Evolutionary conservation across 1,284 basidiomycete species (phyloP), one percentile per base, ranked within the genome.

Genomic region (Psilocybe mexicana): DNA sequence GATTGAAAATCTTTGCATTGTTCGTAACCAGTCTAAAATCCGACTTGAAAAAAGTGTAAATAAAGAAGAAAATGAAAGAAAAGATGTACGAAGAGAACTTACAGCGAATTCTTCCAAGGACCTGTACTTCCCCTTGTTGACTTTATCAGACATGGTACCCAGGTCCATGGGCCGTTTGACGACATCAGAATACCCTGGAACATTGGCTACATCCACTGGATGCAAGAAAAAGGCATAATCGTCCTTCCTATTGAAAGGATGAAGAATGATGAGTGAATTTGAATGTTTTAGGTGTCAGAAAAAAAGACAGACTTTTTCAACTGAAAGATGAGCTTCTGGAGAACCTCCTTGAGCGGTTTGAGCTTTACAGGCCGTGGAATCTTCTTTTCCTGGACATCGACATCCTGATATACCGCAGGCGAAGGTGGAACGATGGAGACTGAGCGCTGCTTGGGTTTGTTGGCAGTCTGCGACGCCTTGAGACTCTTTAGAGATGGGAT

Each of bases 211-310:
- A 69, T 92, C 80, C 10, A 94, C 92, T 0, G 92, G 90, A 44
- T 75, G 70, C 54, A 92, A 74, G 69, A 94, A 94, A 72, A 94
- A 93, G 4, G 87, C 88, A 79, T 94, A 94, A 70, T 90, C 87
- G 68, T 94, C 92, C 69, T 90, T 92, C 74, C 91, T 92, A 61
- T 35, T 60, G 45, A 36, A 55, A 57, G 55, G 50, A 64, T 55
- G 28, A 56, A 42, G 59, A 36, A 43, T 47, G 30, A 42, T 57
- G 43, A 35, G 44, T 38, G 28, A 23, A 6, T 25, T 18, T 33
- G 36, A 14, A 35, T 33, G n/a, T 54, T 18, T 51, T 30, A 46
- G 56, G 52, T 4, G 44, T 42, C 42, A 46, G 33, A 52, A 47
- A 51, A 51, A 46, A 36, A 26, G 5, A 69, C 81, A 59, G 61